These are phyloP conservation scores for Calocybe gambosa DNA, from an alignment of 1,284 basidiomycete genomes.

Conservation along the genomic window DNA sequence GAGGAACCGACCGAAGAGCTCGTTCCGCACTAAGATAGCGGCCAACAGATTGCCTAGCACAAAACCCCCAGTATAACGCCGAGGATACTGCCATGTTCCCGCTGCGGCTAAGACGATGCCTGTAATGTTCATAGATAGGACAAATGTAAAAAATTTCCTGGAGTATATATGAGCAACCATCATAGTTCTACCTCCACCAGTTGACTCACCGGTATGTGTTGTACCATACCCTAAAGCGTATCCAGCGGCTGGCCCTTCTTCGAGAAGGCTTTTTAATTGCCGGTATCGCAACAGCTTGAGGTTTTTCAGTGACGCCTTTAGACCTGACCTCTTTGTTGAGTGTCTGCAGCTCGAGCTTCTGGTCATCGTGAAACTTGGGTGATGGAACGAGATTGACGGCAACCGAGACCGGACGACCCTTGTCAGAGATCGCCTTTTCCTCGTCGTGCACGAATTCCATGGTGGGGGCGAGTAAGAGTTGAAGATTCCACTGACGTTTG, in stretches of 20 bases:
- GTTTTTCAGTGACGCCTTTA: neutral
- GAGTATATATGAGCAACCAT: neutral
- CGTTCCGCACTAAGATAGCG: constrained; percentile 52
- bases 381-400: constrained; percentile 11
- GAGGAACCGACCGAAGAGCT: constrained; percentile 55
- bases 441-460: constrained; percentile 25
- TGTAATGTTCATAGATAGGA: constrained; percentile 43
- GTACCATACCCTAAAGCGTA: constrained; percentile 55
- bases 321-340: neutral
- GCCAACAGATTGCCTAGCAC: constrained; percentile 52
- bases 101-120: constrained; percentile 45
- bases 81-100: constrained; percentile 52
- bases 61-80: constrained; percentile 52
- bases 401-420: constrained; percentile 21
- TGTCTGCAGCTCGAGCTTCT: constrained; percentile 1
- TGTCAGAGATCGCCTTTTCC: constrained; percentile 31
- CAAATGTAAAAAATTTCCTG: constrained; percentile 58
- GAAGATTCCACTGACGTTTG: constrained; percentile 9
- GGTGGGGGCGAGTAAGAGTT: constrained; percentile 22
- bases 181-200: neutral
- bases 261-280: constrained; percentile 19
- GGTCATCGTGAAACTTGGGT: constrained; percentile 8
- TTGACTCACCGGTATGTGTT: constrained; percentile 53
- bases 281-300: constrained; percentile 1
- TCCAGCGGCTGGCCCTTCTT: constrained; percentile 33